Percentiles rank a stretch among this genome's conserved stretches.
Evolutionary conservation across 345 rosid species (phyloP).

Genomic region (Reutealis trisperma): DNA sequence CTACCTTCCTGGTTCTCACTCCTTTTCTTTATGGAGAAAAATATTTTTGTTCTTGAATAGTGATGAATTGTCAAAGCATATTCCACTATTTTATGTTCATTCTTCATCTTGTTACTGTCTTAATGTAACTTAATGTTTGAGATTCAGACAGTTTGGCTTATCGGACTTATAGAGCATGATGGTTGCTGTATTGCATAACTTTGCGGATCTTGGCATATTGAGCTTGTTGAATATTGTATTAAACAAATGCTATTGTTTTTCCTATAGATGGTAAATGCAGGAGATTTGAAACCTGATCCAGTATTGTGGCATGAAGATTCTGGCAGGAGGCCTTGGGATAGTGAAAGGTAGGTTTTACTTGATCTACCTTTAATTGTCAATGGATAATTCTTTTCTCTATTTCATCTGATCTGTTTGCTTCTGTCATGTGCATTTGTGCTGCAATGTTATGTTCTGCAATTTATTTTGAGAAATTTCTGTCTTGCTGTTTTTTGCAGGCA

Average conservation of each 20-base stretch:
- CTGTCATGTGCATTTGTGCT: neutral
- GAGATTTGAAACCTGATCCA: conserved; percentile 63
- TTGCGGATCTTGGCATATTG: neutral
- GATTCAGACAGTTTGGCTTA: neutral
- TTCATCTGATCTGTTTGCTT: neutral
- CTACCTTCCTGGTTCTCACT: too few relatives aligned
- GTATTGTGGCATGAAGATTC: conserved; percentile 85
- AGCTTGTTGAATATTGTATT: neutral
- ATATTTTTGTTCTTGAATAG: too few relatives aligned
- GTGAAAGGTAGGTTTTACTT: conserved; percentile 34
- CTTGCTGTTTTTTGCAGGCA: conserved; percentile 48
- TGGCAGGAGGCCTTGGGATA: conserved; percentile 55
- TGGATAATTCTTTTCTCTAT: neutral
- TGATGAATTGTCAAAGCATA: too few relatives aligned
- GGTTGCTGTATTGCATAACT: neutral
- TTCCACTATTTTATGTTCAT: neutral
- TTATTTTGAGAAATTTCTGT: conserved; percentile 7
- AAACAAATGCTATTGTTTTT: conserved; percentile 7
- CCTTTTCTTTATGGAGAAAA: too few relatives aligned
- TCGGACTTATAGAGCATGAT: neutral
- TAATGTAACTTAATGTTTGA: neutral
- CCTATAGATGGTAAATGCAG: conserved; percentile 54
- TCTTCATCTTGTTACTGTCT: neutral
- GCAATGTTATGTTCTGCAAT: neutral
- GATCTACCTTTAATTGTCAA: neutral